Base-by-base conservation (phyloP, 371 early-diverging fungal genomes). In the Mucor mucedo region DNA sequence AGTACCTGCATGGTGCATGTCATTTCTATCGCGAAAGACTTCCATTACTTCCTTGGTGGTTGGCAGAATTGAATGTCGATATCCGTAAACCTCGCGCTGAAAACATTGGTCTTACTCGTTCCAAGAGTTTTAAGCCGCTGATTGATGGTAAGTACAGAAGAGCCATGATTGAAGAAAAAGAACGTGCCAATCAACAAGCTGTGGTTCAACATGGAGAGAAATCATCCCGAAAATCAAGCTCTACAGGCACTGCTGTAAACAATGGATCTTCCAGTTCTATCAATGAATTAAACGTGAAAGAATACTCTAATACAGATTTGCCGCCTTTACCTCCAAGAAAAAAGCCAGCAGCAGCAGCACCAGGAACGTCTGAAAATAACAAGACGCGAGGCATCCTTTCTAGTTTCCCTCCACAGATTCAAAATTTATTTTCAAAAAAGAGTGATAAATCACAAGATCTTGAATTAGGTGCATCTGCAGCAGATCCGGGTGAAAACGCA, bases 1-100 rank as follows among this genome's bases (percentile, higher is more conserved):
- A 98, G 77, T 99, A 95, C 76, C 85, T 97, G 52, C 98, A 99
- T 77, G 99, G 98, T 68, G 88, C 90, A 28, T 89, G 95, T n/a
- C 88, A 91, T 9, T 83, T 98, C 28, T 86, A 95, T 52, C 90
- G 91, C 60, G 84, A 87, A 52, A 82, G 86, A 53, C 89, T 98
- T 13, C 84, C 89, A 28, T 84, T 93, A 39, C 79, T 97, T 44
- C 99, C 99, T 9, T 96, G 94, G 77, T 98, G 99, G 99, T 66
- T 89, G 45, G 86, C 93, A 6, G 95, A 97, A 78, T 90, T 97
- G 84, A 86, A 88, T 54, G 83, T 85, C 16, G 94, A 96, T 73
- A 94, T 95, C 56, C 89, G 90, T 63, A 92, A 80, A 61, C 69
- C 79, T 0, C 76, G 79, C 38, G 72, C 63, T 33, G 67, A 73